Base-by-base conservation (phyloP, 768 basidiomycete genomes). In the Cyclocybe cylindracea region DNA sequence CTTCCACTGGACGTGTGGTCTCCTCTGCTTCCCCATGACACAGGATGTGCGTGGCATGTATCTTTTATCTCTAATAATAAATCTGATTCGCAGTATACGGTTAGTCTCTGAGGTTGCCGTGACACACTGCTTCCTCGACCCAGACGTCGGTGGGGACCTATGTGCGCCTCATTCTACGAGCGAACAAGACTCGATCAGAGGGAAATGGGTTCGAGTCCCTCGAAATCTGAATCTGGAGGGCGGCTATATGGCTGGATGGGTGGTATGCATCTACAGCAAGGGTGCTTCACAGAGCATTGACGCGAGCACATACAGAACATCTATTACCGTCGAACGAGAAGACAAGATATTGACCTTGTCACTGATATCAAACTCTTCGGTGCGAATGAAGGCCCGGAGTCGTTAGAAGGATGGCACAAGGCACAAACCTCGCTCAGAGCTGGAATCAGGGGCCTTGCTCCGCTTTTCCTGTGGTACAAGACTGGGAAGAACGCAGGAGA, bases 131-230 rank as follows among this genome's bases (percentile, higher is more conserved):
- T 69, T 86, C 43, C 66, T 91, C 37, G 74, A 86, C 29, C 86
- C 91, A 2, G 71, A 66, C 2, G 67, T 85, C 36, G 72, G 76
- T 11, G 75, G 73, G 0, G 78, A 82, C 19, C 55, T 89, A 9
- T 98, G 94, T 64, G 68, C 70, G 0, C 94, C 94, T 0, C 66
- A 75, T 1, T 80, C 87, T 1, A 91, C 84, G 1, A 72, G 75
- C 9, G 87, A 91, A 62, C 68, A 87, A 43, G 89, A 94, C 63
- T 85, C 87, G 5, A 80, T 85, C 59, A 84, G 79, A 57, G 89
- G 89, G 0, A 90, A 87, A 60, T 99, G 96, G 96, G 92, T 96
- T 2, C 83, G 89, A 10, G 87, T 99, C 10, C 84, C 84, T 36
- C 78, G 83, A 40, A 89, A 98, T 70, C 68, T 98, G 33, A 94